A percentile compares a stretch with the other conserved stretches of the same genome.
Evolutionary conservation across 371 early-diverging fungal species (phyloP).

Genomic region (Fennellomyces sp.): DNA sequence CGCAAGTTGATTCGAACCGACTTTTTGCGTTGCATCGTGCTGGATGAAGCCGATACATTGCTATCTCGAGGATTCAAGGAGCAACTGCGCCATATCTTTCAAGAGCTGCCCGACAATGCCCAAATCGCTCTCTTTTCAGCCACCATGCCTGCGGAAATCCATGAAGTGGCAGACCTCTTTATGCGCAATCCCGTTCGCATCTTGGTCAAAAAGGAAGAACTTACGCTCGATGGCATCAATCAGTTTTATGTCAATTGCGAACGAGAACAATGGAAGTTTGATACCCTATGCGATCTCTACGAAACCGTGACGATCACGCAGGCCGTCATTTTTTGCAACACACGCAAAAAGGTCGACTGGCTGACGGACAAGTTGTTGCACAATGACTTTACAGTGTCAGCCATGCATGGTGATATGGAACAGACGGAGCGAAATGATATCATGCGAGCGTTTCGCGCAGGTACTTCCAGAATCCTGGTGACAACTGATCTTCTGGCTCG

Average conservation of each 20-base stretch:
- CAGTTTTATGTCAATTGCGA: slow-evolving; percentile 95
- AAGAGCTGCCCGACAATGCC: slow-evolving; percentile 76
- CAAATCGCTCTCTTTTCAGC: slow-evolving; percentile 93
- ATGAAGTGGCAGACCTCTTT: slow-evolving; percentile 90
- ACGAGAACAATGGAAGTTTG: slow-evolving; percentile 87
- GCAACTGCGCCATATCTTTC: slow-evolving; percentile 92
- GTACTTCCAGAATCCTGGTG: slow-evolving; percentile 93
- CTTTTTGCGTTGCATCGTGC: slow-evolving; percentile 85
- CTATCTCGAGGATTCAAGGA: slow-evolving; percentile 93
- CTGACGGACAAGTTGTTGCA: slow-evolving; percentile 81
- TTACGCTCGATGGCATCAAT: slow-evolving; percentile 92
- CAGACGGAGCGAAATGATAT: slow-evolving; percentile 96
- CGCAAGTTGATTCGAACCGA: slow-evolving; percentile 76
- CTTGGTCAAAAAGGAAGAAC: slow-evolving; percentile 94
- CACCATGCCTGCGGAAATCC: slow-evolving; percentile 90
- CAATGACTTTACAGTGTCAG: slow-evolving; percentile 88
- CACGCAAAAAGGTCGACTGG: slow-evolving; percentile 92
- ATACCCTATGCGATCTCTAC: slow-evolving; percentile 91
- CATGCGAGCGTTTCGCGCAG: slow-evolving; percentile 96
- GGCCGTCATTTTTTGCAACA: slow-evolving; percentile 96
- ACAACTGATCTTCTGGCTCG: slow-evolving; percentile 98
- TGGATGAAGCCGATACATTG: slow-evolving; percentile 98
- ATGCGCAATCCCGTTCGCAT: slow-evolving; percentile 92
- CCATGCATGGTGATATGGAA: slow-evolving; percentile 96
- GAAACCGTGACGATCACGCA: slow-evolving; percentile 91